phyloP scores from a whole-genome alignment of 2,329 filamentous ascomycete species.

The Incumbomyces delicatus region DNA sequence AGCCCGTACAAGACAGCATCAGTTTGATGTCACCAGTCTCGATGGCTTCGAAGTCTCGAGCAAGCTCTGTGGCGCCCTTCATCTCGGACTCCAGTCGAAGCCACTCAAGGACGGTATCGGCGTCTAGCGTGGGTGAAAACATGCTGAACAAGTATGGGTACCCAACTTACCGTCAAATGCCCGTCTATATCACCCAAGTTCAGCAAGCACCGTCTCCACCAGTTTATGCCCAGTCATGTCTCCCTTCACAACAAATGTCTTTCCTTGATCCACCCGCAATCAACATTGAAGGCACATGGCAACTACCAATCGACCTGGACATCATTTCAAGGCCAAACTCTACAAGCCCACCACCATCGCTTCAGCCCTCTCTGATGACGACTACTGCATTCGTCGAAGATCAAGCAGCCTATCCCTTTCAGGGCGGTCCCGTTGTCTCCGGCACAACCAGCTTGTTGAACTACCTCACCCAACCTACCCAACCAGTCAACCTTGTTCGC shows the following conservation, averaged over 20 bases:
- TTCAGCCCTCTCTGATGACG: slow-evolving; percentile 5
- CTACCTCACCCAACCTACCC: slow-evolving; percentile 72
- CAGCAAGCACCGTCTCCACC: slow-evolving; percentile 30
- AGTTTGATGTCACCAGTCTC: slow-evolving; percentile 38
- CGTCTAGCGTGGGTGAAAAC: slow-evolving; percentile 56
- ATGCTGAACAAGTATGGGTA: slow-evolving; percentile 64
- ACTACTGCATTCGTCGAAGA: slow-evolving; percentile 7
- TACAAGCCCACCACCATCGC: slow-evolving; percentile 34
- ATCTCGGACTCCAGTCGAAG: slow-evolving; percentile 25
- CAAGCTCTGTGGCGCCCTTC: slow-evolving; percentile 18
- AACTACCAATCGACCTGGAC: slow-evolving; percentile 19
- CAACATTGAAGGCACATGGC: slow-evolving; percentile 30
- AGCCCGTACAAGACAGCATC: slow-evolving; percentile 33
- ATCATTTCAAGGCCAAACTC: slow-evolving; percentile 29
- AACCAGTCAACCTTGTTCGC: slow-evolving; percentile 70
- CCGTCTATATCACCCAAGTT: slow-evolving; percentile 43
- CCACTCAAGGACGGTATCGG: slow-evolving; percentile 53
- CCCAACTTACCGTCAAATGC: slow-evolving; percentile 72
- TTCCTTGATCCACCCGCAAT: slow-evolving; percentile 23
- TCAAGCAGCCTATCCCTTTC: neutral
- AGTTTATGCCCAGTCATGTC: slow-evolving; percentile 17
- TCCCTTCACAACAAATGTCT: slow-evolving; percentile 21
- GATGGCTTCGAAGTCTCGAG: slow-evolving; percentile 21
- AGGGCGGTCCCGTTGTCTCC: slow-evolving; percentile 4
- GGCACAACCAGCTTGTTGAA: slow-evolving; percentile 59